phyloP scores from a whole-genome alignment of 2,329 filamentous ascomycete species.

The Ascochyta clinopodiicola region DNA sequence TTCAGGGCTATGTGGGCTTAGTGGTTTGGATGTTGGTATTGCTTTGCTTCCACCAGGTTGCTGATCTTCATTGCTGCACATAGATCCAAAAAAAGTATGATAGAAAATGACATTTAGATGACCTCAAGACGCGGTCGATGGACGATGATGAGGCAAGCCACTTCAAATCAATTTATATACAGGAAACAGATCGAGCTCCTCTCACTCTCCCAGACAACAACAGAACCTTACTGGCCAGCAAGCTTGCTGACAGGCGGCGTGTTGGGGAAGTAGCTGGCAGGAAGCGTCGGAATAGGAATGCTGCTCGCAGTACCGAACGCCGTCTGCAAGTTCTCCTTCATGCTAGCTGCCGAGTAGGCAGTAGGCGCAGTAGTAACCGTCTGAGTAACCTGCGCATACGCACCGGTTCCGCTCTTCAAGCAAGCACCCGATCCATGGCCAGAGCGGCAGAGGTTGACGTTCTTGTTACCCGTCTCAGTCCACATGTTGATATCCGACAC shows the following conservation, averaged over 20 bases:
- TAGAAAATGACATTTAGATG: neutral
- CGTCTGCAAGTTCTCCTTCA: slow-evolving; percentile 42
- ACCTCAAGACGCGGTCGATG: neutral
- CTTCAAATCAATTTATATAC: neutral
- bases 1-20: slow-evolving; percentile 68
- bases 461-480: slow-evolving; percentile 55
- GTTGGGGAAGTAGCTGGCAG: slow-evolving; percentile 50
- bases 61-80: neutral
- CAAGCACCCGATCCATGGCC: slow-evolving; percentile 59
- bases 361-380: slow-evolving; percentile 47
- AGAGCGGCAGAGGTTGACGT: slow-evolving; percentile 56
- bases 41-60: neutral
- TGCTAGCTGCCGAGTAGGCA: slow-evolving; percentile 48
- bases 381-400: slow-evolving; percentile 44
- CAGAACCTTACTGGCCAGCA: slow-evolving; percentile 22
- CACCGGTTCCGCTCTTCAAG: slow-evolving; percentile 44
- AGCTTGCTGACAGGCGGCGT: slow-evolving; percentile 41
- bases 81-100: neutral
- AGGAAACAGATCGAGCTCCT: neutral
- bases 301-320: slow-evolving; percentile 40
- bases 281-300: slow-evolving; percentile 53
- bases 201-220: neutral
- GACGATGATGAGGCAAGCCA: neutral
- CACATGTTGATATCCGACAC: slow-evolving; percentile 61
- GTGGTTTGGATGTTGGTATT: neutral